Percentiles rank a stretch among this genome's conserved stretches.
Evolutionary conservation across 352 stramenopile genomes (phyloP).

Genomic region (Pythium chondricola): DNA sequence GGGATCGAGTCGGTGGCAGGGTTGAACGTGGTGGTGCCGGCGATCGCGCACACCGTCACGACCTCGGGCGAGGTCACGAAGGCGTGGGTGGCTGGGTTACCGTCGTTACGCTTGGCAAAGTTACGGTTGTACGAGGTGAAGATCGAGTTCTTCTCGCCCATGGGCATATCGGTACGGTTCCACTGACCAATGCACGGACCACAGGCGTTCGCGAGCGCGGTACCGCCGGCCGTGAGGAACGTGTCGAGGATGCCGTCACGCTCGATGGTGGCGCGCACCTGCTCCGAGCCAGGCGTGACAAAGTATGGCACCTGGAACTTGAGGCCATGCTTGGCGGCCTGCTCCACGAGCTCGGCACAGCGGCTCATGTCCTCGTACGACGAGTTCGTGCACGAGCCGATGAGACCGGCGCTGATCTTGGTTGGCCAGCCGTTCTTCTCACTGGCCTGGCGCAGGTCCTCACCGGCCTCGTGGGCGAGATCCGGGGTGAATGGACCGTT

Average conservation of each 20-base stretch:
- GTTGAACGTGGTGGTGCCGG: constrained; percentile 88
- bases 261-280: constrained; percentile 89
- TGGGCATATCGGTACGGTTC: constrained; percentile 86
- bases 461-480: constrained; percentile 78
- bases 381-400: constrained; percentile 93
- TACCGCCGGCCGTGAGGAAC: constrained; percentile 85
- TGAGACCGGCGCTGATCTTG: constrained; percentile 87
- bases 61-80: constrained; percentile 92
- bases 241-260: constrained; percentile 89
- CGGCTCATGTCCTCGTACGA: constrained; percentile 93
- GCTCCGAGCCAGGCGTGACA: constrained; percentile 90
- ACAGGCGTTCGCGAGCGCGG: constrained; percentile 89
- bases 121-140: constrained; percentile 95
- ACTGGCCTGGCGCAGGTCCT: constrained; percentile 51
- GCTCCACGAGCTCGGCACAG: constrained; percentile 85
- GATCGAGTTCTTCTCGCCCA: constrained; percentile 91
- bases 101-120: constrained; percentile 93
- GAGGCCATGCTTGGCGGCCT: constrained; percentile 74
- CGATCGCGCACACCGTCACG: constrained; percentile 87
- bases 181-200: constrained; percentile 93
- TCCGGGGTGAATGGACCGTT: constrained; percentile 93
- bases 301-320: constrained; percentile 93
- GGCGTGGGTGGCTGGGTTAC: constrained; percentile 89
- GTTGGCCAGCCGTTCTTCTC: constrained; percentile 90
- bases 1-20: constrained; percentile 87